Evolutionary conservation across 2,329 filamentous ascomycete genomes (phyloP), one percentile per base, ranked within the genome.

Genomic region (Trichoderma sp.): DNA sequence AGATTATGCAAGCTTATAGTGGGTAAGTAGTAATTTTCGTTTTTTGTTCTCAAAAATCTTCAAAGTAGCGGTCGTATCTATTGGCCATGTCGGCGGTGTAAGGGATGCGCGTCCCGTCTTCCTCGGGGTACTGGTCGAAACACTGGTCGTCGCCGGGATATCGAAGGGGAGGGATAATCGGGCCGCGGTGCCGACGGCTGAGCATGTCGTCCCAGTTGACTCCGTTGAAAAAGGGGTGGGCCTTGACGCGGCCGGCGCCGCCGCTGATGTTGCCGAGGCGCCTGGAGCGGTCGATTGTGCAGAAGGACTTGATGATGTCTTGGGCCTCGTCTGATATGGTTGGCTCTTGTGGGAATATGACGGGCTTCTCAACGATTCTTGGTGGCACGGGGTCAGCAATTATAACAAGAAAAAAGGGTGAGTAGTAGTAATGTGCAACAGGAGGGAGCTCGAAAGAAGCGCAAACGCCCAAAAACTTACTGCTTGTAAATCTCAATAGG

Each of bases 401-500:
- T 39, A 15, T 43, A n/a, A 12, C 15, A 15, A 18, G 7, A 7
- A 26, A 18, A 63, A 60, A 11, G n/a, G 58, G n/a, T 5, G 30
- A 36, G 18, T 1, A 43, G 60, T 32, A 4, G 24, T 11, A 39
- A 58, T 24, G n/a, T 14, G 58, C 15, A 62, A 18, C 7, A 14
- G 2, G 36, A 28, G 6, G n/a, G 21, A 18, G 14, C 14, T 28
- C n/a, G 28, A 1, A 51, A 51, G 67, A 30, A 21, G 7, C 8
- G 12, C 5, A 36, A 18, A 65, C 18, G 62, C 24, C 47, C 14
- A 21, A 18, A 18, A 39, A 82, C 87, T 76, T 77, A 91, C 89
- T 92, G 90, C 80, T 94, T 93, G 82, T 95, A 95, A 72, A 95
- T 95, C 80, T 95, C 93, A 75, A 95, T 93, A 1, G 93, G 93